Evolutionary conservation across 371 early-diverging fungal species (phyloP), one percentile per base, ranked within the genome.

Genomic region (Globomyces sp.): DNA sequence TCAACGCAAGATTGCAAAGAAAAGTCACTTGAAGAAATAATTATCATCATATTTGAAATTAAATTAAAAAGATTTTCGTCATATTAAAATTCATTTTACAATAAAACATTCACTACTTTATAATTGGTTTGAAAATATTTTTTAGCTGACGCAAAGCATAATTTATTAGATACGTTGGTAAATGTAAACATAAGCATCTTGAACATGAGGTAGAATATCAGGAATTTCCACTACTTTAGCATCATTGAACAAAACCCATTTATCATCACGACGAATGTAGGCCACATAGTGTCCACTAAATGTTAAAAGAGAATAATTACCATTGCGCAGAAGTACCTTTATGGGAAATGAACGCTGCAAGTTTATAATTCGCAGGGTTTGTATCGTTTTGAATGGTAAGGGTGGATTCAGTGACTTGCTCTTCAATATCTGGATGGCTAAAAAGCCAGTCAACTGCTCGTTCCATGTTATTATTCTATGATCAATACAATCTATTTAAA

Each of bases 381-480:
- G 61, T 49, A 53, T 75, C 75, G 6, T n/a, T 34, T 2, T 42
- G 47, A 48, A 13, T 44, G 4, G 43, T 48, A 24, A 24, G 24
- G 41, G 13, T 37, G 13, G 39, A 42, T 63, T 49, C 2, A 8
- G 8, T 39, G 13, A 34, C 57, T 48, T 11, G 40, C 41, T 49
- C 61, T 2, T 80, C 81, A 11, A 68, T 71, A 45, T 90, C 94
- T 43, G 92, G 86, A 70, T 94, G 92, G 71, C 85, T 93, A 61
- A 96, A 94, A 46, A 98, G 75, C 91, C 94, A 96, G 63, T 96
- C 97, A 1, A 97, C 85, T 0, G 99, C 99, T 3, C 96, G 88
- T 74, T 93, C 93, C 58, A 93, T 75, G 73, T 90, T 81, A 62
- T 88, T 88, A 59, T 82, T 74, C 92, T 91, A 68, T 40, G 24